These are phyloP conservation scores for Tolypocladium tropicale DNA, from an alignment of 2,329 filamentous ascomycete species.

Conservation along the genomic window DNA sequence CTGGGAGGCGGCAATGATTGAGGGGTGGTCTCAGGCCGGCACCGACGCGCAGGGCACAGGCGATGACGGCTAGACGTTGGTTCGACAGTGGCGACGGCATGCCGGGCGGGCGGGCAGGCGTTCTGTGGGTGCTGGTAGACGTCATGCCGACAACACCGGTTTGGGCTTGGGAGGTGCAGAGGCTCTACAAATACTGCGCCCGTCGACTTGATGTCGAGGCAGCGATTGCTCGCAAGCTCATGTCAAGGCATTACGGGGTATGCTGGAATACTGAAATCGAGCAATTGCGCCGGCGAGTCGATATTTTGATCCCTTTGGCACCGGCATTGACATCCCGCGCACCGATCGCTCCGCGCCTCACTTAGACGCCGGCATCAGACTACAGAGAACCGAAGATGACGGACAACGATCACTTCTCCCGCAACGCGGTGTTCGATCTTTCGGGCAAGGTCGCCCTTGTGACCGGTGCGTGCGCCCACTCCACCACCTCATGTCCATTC, in stretches of 20 bases:
- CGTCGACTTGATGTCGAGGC: not conserved
- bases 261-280: not conserved
- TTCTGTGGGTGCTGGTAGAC: not conserved
- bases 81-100: not conserved
- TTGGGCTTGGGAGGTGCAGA: not conserved
- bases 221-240: not conserved
- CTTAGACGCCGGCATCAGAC: not conserved
- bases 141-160: not conserved
- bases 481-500: not conserved
- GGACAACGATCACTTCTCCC: not conserved
- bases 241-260: not conserved
- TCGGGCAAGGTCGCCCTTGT: constrained; percentile 33
- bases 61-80: not conserved
- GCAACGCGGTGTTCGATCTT: constrained; percentile 26
- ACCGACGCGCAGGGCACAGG: not conserved
- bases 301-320: not conserved
- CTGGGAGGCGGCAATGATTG: not conserved
- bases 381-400: not conserved
- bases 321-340: not conserved
- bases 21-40: not conserved
- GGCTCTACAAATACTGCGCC: not conserved
- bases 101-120: too few relatives aligned
- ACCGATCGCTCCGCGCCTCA: not conserved
- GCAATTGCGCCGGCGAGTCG: not conserved
- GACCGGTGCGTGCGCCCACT: constrained; percentile 23